Conservation (phyloP, 306 rosid genomes). For the Corylus americana region DNA sequence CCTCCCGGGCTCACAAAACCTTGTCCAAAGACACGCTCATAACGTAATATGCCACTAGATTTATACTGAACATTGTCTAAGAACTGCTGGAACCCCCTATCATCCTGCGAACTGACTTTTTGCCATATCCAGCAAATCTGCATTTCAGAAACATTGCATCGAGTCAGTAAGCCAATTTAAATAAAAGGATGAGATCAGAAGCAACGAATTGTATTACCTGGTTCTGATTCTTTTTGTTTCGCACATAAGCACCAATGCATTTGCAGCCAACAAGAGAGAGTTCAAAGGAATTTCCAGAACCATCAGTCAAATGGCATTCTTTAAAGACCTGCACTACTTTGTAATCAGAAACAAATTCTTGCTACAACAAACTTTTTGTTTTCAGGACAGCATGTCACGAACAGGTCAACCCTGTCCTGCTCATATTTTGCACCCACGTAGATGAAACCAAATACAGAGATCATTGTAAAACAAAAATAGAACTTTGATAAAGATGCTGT, state of each 20-base stretch:
- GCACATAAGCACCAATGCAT: conserved; percentile 94
- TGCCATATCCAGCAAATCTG: conserved; percentile 95
- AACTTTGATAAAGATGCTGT: background rate
- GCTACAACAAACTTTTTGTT: conserved; percentile 43
- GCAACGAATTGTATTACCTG: conserved; percentile 51
- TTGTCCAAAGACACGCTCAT: conserved; percentile 59
- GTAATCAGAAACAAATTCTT: conserved; percentile 13
- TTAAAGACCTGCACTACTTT: conserved; percentile 62
- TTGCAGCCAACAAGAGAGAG: conserved; percentile 87
- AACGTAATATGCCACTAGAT: conserved; percentile 48
- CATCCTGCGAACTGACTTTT: conserved; percentile 51
- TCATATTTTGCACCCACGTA: background rate
- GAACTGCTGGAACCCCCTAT: conserved; percentile 62
- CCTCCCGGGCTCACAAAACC: conserved; percentile 82
- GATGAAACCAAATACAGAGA: background rate
- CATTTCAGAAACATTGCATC: conserved; percentile 24
- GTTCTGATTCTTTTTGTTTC: conserved; percentile 90
- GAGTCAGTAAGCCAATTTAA: conserved; percentile 16
- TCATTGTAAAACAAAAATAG: background rate
- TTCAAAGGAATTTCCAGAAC: conserved; percentile 70
- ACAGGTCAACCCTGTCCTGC: background rate
- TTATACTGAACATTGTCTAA: conserved; percentile 60
- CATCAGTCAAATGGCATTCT: conserved; percentile 54
- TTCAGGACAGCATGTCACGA: background rate
- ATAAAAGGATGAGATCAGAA: background rate